These are phyloP conservation scores for Schizosaccharomyces japonicus DNA, from an alignment of 805 yeast species.

Conservation along the genomic window DNA sequence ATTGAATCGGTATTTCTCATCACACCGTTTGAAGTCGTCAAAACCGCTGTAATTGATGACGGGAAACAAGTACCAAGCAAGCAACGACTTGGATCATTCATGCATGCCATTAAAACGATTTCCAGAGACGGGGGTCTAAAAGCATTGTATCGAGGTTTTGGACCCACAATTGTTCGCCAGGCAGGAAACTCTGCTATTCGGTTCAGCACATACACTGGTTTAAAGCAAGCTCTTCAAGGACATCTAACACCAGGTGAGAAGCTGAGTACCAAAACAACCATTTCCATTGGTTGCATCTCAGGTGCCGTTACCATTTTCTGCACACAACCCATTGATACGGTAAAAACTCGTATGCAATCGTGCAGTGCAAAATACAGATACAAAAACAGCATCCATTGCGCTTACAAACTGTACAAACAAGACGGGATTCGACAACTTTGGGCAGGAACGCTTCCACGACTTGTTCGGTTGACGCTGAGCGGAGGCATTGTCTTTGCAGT, in stretches of 20 bases:
- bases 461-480: conserved; percentile 73
- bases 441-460: conserved; percentile 95
- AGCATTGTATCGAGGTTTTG: conserved; percentile 69
- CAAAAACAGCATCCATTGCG: conserved; percentile 58
- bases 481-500: conserved; percentile 96
- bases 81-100: conserved; percentile 48
- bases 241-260: conserved; percentile 38
- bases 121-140: conserved; percentile 54
- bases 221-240: conserved; percentile 24
- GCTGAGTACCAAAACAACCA: conserved; percentile 54
- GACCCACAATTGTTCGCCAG: conserved; percentile 86
- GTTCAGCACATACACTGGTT: conserved; percentile 73
- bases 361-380: conserved; percentile 52
- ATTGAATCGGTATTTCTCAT: conserved; percentile 80
- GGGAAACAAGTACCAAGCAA: conserved; percentile 31
- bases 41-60: conserved; percentile 86
- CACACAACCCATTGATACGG: conserved; percentile 89
- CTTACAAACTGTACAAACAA: conserved; percentile 49
- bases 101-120: conserved; percentile 39
- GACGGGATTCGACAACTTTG: conserved; percentile 84
- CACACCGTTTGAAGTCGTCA: conserved; percentile 90
- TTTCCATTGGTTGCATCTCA: conserved; percentile 71
- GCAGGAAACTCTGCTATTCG: conserved; percentile 91
- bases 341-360: conserved; percentile 91
- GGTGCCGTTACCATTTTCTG: conserved; percentile 67